Conservation (phyloP, 371 early-diverging fungal genomes). For the Apophysomyces elegans region DNA sequence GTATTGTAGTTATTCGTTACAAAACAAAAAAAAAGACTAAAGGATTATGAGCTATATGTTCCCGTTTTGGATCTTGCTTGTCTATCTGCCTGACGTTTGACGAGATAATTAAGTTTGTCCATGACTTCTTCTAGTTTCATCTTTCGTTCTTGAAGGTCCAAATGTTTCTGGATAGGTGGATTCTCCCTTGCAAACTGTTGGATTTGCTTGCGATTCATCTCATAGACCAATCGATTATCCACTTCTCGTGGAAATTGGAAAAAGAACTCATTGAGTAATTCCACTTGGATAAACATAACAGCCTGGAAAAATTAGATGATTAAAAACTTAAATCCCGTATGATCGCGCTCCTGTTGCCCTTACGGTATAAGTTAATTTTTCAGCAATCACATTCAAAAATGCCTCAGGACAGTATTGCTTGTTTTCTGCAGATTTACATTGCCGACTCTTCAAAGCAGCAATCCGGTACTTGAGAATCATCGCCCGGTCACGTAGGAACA, state of each 20-base stretch:
- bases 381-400: slow-evolving; percentile 87
- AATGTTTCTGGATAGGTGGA: slow-evolving; percentile 79
- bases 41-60: background rate
- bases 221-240: slow-evolving; percentile 85
- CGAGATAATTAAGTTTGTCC: slow-evolving; percentile 72
- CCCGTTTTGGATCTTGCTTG: slow-evolving; percentile 26
- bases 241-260: slow-evolving; percentile 96
- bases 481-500: slow-evolving; percentile 75
- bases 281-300: slow-evolving; percentile 96
- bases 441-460: slow-evolving; percentile 77
- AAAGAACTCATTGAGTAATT: slow-evolving; percentile 95
- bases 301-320: slow-evolving; percentile 44
- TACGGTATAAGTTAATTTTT: slow-evolving; percentile 88
- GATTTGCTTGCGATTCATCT: slow-evolving; percentile 74
- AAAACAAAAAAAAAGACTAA: background rate
- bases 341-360: slow-evolving; percentile 2
- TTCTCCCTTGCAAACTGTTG: slow-evolving; percentile 91
- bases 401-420: slow-evolving; percentile 94
- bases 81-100: slow-evolving; percentile 66
- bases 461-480: slow-evolving; percentile 80
- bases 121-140: slow-evolving; percentile 86
- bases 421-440: slow-evolving; percentile 77
- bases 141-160: slow-evolving; percentile 85
- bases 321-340: background rate
- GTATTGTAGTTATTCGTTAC: background rate